A percentile compares a stretch with the other conserved stretches of the same genome.
phyloP scores from a whole-genome alignment of 2,329 filamentous ascomycete species.

The Sordariomycetes sp. region DNA sequence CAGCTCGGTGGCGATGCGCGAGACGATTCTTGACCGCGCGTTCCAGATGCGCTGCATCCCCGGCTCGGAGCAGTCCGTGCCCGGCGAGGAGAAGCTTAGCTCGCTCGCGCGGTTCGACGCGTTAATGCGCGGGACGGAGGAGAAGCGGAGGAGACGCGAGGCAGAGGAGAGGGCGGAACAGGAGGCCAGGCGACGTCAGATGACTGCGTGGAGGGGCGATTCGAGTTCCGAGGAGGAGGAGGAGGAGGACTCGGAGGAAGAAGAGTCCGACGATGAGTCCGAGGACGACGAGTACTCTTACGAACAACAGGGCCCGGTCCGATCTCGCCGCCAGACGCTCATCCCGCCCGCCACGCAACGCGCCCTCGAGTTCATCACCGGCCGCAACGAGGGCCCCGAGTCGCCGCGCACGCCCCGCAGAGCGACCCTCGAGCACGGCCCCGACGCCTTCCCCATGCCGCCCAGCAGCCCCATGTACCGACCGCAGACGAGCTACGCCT shows the following conservation, averaged over 20 bases:
- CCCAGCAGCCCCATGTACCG: constrained; percentile 20
- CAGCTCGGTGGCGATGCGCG: constrained; percentile 38
- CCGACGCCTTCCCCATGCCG: constrained; percentile 10
- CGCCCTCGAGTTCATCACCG: constrained; percentile 39
- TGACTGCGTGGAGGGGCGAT: constrained; percentile 22
- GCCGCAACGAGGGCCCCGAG: constrained; percentile 23
- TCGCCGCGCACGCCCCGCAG: constrained; percentile 20
- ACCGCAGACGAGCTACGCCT: constrained; percentile 44
- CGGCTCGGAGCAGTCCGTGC: constrained; percentile 41
- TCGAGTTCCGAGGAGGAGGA: background rate
- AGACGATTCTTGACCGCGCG: constrained; percentile 57
- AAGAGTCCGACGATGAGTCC: constrained; percentile 12
- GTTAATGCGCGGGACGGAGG: constrained; percentile 51
- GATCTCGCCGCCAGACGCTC: constrained; percentile 14
- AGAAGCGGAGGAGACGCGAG: constrained; percentile 31
- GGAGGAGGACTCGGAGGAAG: constrained; percentile 16
- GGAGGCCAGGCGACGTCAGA: constrained; percentile 9
- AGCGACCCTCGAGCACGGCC: constrained; percentile 8
- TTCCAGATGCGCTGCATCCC: constrained; percentile 55
- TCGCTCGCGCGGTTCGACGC: constrained; percentile 57
- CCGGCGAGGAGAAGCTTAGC: constrained; percentile 52
- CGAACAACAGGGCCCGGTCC: constrained; percentile 11
- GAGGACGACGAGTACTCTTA: constrained; percentile 19
- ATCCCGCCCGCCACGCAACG: constrained; percentile 36
- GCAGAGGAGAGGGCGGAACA: constrained; percentile 17